These are phyloP conservation scores for Knoxdaviesia proteae DNA, from an alignment of 2,329 filamentous ascomycete species.

Conservation along the genomic window DNA sequence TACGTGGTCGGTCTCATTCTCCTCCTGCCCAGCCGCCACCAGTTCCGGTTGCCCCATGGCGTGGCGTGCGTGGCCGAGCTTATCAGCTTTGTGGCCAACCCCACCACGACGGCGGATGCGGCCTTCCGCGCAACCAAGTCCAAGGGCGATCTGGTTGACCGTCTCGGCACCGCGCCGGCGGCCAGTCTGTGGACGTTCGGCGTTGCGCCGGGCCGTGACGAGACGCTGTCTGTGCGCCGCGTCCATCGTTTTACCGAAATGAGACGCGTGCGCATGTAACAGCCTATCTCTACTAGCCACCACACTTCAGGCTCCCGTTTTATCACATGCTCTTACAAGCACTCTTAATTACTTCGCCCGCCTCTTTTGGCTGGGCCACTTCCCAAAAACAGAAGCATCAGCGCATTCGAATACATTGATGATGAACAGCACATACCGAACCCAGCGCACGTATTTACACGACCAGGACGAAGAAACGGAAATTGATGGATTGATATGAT, in stretches of 20 bases:
- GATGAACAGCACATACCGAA: no score
- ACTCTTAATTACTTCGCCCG: no score
- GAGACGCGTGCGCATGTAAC: constrained; percentile 4
- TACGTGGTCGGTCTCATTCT: constrained; percentile 44
- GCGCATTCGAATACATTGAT: no score
- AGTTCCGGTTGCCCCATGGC: constrained; percentile 50
- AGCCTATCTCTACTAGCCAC: no score
- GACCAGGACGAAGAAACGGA: no score
- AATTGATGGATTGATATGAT: no score
- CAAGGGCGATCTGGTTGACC: constrained; percentile 46
- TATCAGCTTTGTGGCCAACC: constrained; percentile 56
- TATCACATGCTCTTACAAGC: no score
- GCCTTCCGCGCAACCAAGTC: constrained; percentile 48
- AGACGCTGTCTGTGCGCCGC: constrained; percentile 22
- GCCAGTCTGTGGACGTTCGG: constrained; percentile 30
- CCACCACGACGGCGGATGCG: constrained; percentile 49
- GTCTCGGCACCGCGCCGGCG: constrained; percentile 36
- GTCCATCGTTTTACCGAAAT: constrained; percentile 25
- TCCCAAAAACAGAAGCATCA: no score
- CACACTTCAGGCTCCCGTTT: no score
- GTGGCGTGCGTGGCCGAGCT: constrained; percentile 56
- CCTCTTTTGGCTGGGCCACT: neutral
- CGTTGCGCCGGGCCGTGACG: constrained; percentile 17
- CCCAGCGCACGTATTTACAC: no score
- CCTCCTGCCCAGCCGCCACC: constrained; percentile 37